Evolutionary conservation across 352 stramenopile species (phyloP).

Genomic region (Phytophthora rubi): DNA sequence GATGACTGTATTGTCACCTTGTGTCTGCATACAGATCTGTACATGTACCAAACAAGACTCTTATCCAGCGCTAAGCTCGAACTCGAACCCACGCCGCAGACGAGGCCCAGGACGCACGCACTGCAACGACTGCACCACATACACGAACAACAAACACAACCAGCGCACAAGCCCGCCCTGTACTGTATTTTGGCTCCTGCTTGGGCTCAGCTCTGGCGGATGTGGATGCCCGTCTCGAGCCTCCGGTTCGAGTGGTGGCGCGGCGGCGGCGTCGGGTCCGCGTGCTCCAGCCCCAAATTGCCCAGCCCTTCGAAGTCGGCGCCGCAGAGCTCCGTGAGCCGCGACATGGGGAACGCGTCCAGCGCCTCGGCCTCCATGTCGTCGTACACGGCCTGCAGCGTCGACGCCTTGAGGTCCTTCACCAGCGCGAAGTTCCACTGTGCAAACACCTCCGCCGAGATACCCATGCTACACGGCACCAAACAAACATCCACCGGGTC

Average conservation of each 20-base stretch:
- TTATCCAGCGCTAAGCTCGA: too few species aligned
- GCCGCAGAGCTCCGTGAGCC: slow-evolving; percentile 67
- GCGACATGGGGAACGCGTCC: slow-evolving; percentile 62
- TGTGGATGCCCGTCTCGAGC: slow-evolving; percentile 87
- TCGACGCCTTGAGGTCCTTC: slow-evolving; percentile 78
- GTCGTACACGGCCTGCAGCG: slow-evolving; percentile 56
- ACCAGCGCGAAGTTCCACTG: slow-evolving; percentile 80
- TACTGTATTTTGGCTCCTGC: slow-evolving; percentile 14
- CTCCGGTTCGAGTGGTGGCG: slow-evolving; percentile 50
- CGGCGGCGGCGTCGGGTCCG: slow-evolving; percentile 50
- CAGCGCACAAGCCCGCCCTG: slow-evolving; percentile 3
- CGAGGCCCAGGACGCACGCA: slow-evolving; percentile 21
- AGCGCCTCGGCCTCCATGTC: slow-evolving; percentile 67
- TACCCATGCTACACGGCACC: slow-evolving; percentile 59
- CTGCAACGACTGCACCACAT: slow-evolving; percentile 19
- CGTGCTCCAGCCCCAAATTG: slow-evolving; percentile 77
- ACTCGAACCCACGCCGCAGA: slow-evolving; percentile 30
- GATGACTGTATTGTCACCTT: slow-evolving; percentile 31
- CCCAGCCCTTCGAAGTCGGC: slow-evolving; percentile 58
- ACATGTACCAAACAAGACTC: not conserved
- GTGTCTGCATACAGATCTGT: not conserved
- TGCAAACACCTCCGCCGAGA: slow-evolving; percentile 68
- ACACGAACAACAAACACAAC: slow-evolving; percentile 1
- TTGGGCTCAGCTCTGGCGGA: slow-evolving; percentile 64
- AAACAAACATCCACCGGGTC: too few species aligned